Evolutionary conservation across 2,329 filamentous ascomycete genomes (phyloP), one percentile per base, ranked within the genome.

Genomic region (Aspergillus transmontanensis): DNA sequence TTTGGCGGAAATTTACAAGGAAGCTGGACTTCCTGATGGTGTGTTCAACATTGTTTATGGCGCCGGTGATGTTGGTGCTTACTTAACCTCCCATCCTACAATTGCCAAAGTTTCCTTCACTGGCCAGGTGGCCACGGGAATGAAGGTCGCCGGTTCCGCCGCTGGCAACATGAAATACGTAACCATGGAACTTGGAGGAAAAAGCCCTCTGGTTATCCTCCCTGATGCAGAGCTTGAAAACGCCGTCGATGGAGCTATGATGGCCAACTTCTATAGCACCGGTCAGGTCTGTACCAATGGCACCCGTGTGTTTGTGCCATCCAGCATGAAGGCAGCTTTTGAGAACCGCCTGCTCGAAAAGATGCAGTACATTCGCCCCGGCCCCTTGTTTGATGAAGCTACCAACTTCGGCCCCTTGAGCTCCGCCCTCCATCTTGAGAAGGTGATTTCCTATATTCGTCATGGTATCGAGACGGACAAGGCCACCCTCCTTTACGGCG

Each of bases 201-300:
- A 96, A 81, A 93, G 89, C 64, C 91, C 93, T 0, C 83, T 93
- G 48, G 82, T 97, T 57, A 84, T 97, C 54, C 86, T 96, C 1
- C 91, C 91, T 1, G 93, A 96, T 72, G 91, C 90, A 19, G 87
- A 92, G 58, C 78, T 94, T 23, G 89, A 92, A 53, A 87, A 87
- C 71, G 93, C 93, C n/a, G 93, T 92, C 39, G 90, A 96, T 72
- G 90, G 92, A 34, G 93, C 92, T 66, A 94, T 96, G 90, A 92
- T 96, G 84, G 93, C 93, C 71, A 96, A 96, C 78, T 96, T 96
- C 81, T 96, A 91, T 83, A 93, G 90, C 68, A 91, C 91, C 0
- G 93, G 93, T 34, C 93, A 97, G 78, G 93, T 96, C 57, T 97
- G 93, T 84, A 96, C 93, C 57, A 96, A 96, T 76, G 93, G 93